Base-by-base conservation (phyloP, 2,329 filamentous ascomycete genomes). In the Fusarium aywerte region DNA sequence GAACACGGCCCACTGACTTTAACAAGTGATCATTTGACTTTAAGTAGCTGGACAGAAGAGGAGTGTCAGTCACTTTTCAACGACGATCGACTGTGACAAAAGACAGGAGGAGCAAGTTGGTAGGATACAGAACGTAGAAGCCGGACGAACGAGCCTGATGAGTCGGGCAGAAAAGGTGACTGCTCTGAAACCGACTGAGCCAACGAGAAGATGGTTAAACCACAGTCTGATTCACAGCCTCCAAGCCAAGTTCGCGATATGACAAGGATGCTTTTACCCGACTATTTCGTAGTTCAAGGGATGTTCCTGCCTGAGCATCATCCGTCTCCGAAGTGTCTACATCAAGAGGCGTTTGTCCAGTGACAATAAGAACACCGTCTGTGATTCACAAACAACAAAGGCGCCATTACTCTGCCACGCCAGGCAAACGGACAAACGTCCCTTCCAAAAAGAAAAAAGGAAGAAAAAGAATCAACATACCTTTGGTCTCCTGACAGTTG, bases 1-100 rank as follows among this genome's bases (percentile, higher is more conserved):
- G 84, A 33, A 75, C 70, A 47, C 72, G 78, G 2, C 74, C 67
- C 56, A 72, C 47, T 39, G 68, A 52, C 51, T 68, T 63, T 39
- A 68, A 43, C 13, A 66, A 47, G 44, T 49, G 56, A 20, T 64
- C 60, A 25, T 44, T 62, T 44, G 44, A 51, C 38, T 54, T 68
- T 39, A 61, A 49, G 36, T 62, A 62, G 48, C 65, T 68, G 38
- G 20, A 27, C 35, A 25, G 15, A 45, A 40, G 18, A 49, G 23
- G 36, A 33, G 7, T 31, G 59, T 67, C 48, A 68, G 61, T 59
- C 20, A 31, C 33, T 31, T 27, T 44, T 20, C 15, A 25, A 21
- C 23, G 32, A 23, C 29, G 35, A 35, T 62, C 13, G 33, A 25
- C 23, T 33, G 25, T 35, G 39, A 47, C 16, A 50, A 39, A 15